phyloP scores from a whole-genome alignment of 345 rosid genomes.

The Melaleuca quinquenervia region DNA sequence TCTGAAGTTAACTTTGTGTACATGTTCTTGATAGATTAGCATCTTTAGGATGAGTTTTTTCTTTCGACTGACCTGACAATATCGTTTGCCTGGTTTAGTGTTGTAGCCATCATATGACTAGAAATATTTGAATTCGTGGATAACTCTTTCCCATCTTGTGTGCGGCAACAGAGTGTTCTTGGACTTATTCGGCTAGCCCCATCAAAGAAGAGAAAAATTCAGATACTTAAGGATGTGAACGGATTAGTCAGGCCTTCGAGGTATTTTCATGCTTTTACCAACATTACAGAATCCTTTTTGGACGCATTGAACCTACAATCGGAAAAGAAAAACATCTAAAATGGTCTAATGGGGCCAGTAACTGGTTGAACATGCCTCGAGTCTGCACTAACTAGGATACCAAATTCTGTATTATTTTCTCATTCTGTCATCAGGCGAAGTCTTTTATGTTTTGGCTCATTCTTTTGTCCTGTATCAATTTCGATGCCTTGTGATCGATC shows the following conservation, averaged over 20 bases:
- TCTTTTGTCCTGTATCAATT: background rate
- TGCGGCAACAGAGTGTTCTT: background rate
- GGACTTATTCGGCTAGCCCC: slow-evolving; percentile 1
- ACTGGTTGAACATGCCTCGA: background rate
- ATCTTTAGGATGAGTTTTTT: background rate
- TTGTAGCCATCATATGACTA: background rate
- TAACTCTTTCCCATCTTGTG: background rate
- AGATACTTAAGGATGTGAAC: slow-evolving; percentile 4
- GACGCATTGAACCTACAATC: background rate
- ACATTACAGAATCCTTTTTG: background rate
- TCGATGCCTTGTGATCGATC: background rate
- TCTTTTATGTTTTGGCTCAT: background rate
- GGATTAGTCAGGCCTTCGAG: slow-evolving; percentile 7
- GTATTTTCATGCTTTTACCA: background rate
- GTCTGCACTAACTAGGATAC: background rate
- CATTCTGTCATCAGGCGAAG: background rate
- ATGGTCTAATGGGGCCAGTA: background rate
- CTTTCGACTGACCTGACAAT: background rate
- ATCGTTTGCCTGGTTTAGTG: background rate
- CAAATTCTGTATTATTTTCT: background rate
- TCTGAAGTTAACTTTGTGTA: background rate
- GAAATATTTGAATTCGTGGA: background rate
- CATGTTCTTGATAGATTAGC: background rate
- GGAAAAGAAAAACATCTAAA: background rate
- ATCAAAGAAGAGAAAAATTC: slow-evolving; percentile 2